phyloP scores from a whole-genome alignment of 1,284 basidiomycete species.

The Ustilago trichophora region DNA sequence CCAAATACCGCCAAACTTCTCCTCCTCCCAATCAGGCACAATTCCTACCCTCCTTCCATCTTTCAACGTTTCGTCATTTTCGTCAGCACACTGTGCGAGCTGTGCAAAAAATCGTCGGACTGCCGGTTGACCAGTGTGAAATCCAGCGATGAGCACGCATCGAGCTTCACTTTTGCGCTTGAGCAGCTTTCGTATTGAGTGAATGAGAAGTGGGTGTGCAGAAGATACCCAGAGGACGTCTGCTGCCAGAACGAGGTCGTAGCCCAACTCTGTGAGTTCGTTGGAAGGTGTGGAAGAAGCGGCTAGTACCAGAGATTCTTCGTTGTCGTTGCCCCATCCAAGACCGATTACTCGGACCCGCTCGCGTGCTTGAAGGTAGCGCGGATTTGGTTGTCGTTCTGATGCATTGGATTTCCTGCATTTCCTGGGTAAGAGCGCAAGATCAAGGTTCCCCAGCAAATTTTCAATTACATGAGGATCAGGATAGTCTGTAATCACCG shows the following conservation, averaged over 20 bases:
- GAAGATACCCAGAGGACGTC: constrained; percentile 64
- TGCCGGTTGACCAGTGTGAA: constrained; percentile 60
- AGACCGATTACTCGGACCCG: constrained; percentile 27
- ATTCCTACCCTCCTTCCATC: constrained; percentile 18
- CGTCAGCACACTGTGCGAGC: constrained; percentile 13
- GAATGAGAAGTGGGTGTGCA: constrained; percentile 51
- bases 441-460: constrained; percentile 22
- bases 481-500: constrained; percentile 51
- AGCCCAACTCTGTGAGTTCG: constrained; percentile 5
- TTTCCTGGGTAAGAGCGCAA: constrained; percentile 8
- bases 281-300: neutral
- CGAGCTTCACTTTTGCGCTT: constrained; percentile 27
- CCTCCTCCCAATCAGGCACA: constrained; percentile 44
- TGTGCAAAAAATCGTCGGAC: constrained; percentile 51
- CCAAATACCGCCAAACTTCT: constrained; percentile 43
- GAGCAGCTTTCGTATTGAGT: constrained; percentile 52
- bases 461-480: constrained; percentile 44
- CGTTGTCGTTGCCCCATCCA: constrained; percentile 33
- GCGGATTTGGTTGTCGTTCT: neutral
- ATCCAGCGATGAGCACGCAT: constrained; percentile 55
- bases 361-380: constrained; percentile 11
- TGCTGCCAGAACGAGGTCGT: constrained; percentile 54
- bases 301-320: constrained; percentile 9
- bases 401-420: neutral
- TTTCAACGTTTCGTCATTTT: constrained; percentile 4